Base-by-base conservation (phyloP, 495 filamentous ascomycete genomes). In the Gamarada debralockiae region DNA sequence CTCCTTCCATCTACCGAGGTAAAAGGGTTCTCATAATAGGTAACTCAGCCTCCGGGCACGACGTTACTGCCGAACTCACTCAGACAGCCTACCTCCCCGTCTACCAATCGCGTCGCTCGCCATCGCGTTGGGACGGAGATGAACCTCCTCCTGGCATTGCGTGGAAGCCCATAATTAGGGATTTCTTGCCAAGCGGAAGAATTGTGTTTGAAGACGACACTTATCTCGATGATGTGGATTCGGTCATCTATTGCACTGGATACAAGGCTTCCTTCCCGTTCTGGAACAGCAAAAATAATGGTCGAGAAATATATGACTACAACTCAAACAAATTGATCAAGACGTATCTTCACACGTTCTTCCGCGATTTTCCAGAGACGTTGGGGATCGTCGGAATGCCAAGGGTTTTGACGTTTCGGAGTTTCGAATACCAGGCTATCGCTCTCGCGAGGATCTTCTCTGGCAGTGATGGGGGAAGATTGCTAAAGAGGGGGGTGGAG, bases 361-460 rank as follows among this genome's bases (percentile, higher is more conserved):
- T 71, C 46, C 65, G 57, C 7, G 61, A 60, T 14, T 72, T 70
- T 41, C 59, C 69, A 4, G 17, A 21, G 5, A 71, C 65, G 3
- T 57, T 78, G 1, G 75, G 57, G 8, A 55, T 74, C 33, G 66
- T 76, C 0, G 75, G 73, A 1, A 20, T 73, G 3, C 75, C 73
- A 6, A 65, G 72, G 8, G 67, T 65, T 0, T 61, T 78, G 7
- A 77, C 75, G 1, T 78, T 76, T 55, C 61, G 73, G 6, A 67
- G 65, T 37, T 78, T 76, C 57, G 74, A 78, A 56, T 78, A 76
- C 63, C 75, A 78, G 44, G 73, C 73, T 24, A 60, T 77, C 29
- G 73, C 73, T 0, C 60, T 76, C 1, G 73, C 75, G 2, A 67
- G 75, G 8, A 49, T 77, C 9, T 76, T 71, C 55, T 50, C 71